phyloP scores from a whole-genome alignment of 805 yeast species.

The Blastobotrys terrestris region DNA sequence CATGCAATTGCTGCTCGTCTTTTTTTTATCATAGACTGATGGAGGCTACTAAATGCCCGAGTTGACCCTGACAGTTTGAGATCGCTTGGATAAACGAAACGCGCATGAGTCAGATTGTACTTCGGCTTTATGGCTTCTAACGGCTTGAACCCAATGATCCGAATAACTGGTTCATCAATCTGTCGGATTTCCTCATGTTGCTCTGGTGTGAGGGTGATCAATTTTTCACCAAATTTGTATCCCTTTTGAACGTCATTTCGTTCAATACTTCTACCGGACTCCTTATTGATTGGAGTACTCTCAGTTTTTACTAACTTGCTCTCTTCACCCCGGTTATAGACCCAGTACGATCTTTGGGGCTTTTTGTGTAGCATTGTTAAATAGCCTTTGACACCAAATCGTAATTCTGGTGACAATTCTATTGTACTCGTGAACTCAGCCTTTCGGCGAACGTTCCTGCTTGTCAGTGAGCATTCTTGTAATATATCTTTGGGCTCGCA shows the following conservation, averaged over 20 bases:
- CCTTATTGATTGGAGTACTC: slow-evolving; percentile 35
- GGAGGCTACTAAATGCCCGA: slow-evolving; percentile 61
- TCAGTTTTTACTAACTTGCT: slow-evolving; percentile 30
- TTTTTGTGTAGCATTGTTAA: slow-evolving; percentile 53
- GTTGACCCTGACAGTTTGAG: slow-evolving; percentile 55
- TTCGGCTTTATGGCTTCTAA: slow-evolving; percentile 38
- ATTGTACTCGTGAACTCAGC: slow-evolving; percentile 58
- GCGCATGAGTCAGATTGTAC: slow-evolving; percentile 48
- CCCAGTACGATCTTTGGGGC: slow-evolving; percentile 42
- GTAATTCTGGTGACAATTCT: slow-evolving; percentile 47
- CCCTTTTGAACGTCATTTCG: slow-evolving; percentile 33
- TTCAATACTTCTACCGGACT: slow-evolving; percentile 40
- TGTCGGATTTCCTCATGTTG: slow-evolving; percentile 32
- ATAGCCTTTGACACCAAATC: slow-evolving; percentile 68
- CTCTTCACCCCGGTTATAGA: slow-evolving; percentile 49
- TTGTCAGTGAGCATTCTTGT: background rate
- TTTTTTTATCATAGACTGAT: slow-evolving; percentile 48
- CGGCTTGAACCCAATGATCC: slow-evolving; percentile 62
- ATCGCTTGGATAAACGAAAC: slow-evolving; percentile 64
- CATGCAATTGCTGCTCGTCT: slow-evolving; percentile 61
- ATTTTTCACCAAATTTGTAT: slow-evolving; percentile 37
- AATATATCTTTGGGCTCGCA: background rate
- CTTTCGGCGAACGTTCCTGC: slow-evolving; percentile 47
- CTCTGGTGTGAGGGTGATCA: slow-evolving; percentile 35
- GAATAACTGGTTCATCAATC: slow-evolving; percentile 45